phyloP scores from a whole-genome alignment of 306 rosid genomes.

The Adenanthera pavonina region DNA sequence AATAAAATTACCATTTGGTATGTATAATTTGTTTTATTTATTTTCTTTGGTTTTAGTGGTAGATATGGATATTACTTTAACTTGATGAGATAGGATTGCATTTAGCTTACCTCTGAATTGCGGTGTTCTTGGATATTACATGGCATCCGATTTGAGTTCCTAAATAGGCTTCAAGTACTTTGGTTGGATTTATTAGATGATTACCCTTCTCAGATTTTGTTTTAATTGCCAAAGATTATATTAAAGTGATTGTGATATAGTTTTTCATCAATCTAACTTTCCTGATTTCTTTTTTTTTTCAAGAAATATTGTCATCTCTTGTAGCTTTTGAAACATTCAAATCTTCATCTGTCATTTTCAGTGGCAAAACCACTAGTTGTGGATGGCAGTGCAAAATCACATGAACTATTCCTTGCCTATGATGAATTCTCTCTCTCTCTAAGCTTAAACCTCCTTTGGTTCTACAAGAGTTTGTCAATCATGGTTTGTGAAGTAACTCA shows the following conservation, averaged over 20 bases:
- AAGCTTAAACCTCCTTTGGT: conserved; percentile 64
- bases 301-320: conserved; percentile 7
- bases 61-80: not conserved
- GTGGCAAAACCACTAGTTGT: conserved; percentile 64
- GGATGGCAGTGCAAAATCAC: conserved; percentile 63
- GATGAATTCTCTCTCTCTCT: conserved; percentile 58
- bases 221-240: conserved; percentile 2
- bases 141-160: not conserved
- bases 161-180: not conserved
- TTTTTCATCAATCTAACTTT: conserved; percentile 2
- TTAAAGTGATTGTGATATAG: not conserved
- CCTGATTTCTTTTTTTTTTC: not conserved
- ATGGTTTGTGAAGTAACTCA: conserved; percentile 51
- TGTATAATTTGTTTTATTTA: not conserved
- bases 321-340: conserved; percentile 24
- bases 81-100: too few relatives aligned
- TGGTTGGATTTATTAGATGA: conserved; percentile 11
- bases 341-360: conserved; percentile 37
- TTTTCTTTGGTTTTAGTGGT: conserved; percentile 8
- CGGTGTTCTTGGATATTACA: not conserved
- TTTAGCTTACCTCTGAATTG: not conserved
- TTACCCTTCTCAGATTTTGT: conserved; percentile 15
- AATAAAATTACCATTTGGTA: conserved; percentile 44
- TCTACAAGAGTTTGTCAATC: conserved; percentile 67
- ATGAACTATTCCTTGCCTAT: conserved; percentile 59